phyloP scores from a whole-genome alignment of 1,284 basidiomycete species.

The Pisolithus thermaeus region DNA sequence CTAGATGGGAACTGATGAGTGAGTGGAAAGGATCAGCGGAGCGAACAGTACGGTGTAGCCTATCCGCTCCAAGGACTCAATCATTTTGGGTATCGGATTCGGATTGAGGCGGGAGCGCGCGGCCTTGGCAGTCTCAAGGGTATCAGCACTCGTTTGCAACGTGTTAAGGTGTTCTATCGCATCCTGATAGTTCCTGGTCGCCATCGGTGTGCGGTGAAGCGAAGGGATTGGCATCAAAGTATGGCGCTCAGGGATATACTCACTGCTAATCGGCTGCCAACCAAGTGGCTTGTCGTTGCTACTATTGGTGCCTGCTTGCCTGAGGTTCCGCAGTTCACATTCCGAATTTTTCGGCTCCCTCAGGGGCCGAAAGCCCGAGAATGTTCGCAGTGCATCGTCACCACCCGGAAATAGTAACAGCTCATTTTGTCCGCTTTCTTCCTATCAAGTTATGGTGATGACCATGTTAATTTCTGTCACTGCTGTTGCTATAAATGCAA shows the following conservation, averaged over 20 bases:
- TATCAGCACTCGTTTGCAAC: conserved; percentile 93
- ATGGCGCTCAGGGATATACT: not conserved
- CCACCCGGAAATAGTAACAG: too few relatives aligned
- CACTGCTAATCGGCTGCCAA: not conserved
- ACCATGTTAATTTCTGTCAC: too few relatives aligned
- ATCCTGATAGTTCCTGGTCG: conserved; percentile 56
- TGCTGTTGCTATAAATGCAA: too few relatives aligned
- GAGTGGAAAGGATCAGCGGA: not conserved
- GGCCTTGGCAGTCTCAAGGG: conserved; percentile 46
- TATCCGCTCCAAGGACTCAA: conserved; percentile 84
- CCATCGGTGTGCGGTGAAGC: conserved; percentile 35
- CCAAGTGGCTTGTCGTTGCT: too few relatives aligned
- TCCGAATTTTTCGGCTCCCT: too few relatives aligned
- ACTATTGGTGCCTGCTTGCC: too few relatives aligned
- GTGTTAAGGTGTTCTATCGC: conserved; percentile 88
- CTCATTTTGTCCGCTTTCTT: too few relatives aligned
- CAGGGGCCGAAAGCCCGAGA: too few relatives aligned
- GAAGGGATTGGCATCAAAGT: not conserved
- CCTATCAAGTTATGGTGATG: too few relatives aligned
- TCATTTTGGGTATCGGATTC: conserved; percentile 82
- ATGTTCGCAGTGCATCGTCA: too few relatives aligned
- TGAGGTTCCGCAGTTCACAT: too few relatives aligned
- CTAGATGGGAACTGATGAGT: conserved; percentile 10
- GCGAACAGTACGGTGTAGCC: conserved; percentile 70
- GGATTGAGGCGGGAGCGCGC: conserved; percentile 59